Conservation (phyloP, 768 basidiomycete genomes). For the Cyathus striatus region DNA sequence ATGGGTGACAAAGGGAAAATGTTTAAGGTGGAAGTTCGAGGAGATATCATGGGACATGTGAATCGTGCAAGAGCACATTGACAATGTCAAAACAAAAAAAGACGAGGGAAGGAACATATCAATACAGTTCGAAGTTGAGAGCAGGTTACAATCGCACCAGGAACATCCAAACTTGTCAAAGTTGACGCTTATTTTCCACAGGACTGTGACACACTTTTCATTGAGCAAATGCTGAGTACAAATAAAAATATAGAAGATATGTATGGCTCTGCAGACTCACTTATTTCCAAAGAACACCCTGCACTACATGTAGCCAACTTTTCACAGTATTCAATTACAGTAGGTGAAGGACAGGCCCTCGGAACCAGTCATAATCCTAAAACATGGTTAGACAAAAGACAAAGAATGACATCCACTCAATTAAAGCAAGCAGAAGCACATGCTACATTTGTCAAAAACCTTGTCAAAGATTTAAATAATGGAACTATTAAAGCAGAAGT, state of each 20-base stretch:
- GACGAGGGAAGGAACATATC: background rate
- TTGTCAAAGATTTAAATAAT: background rate
- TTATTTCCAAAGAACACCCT: no score
- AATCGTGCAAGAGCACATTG: constrained; percentile 1
- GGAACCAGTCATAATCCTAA: no score
- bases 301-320: no score
- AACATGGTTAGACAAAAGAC: no score
- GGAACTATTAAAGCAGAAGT: background rate
- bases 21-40: constrained; percentile 2
- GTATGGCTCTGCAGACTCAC: no score
- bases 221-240: constrained; percentile 11
- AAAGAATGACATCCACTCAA: no score
- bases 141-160: constrained; percentile 25
- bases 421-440: no score
- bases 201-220: constrained; percentile 2
- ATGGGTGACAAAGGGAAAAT: constrained; percentile 2
- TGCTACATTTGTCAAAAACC: no score
- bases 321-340: no score
- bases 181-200: constrained; percentile 4
- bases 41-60: background rate
- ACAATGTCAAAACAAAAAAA: no score
- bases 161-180: constrained; percentile 62
- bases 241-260: no score
- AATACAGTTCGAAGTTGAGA: constrained; percentile 2
- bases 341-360: no score